A percentile compares a stretch with the other conserved stretches of the same genome.
phyloP scores from a whole-genome alignment of 2,329 filamentous ascomycete species.

The Pezicula rhizophila region DNA sequence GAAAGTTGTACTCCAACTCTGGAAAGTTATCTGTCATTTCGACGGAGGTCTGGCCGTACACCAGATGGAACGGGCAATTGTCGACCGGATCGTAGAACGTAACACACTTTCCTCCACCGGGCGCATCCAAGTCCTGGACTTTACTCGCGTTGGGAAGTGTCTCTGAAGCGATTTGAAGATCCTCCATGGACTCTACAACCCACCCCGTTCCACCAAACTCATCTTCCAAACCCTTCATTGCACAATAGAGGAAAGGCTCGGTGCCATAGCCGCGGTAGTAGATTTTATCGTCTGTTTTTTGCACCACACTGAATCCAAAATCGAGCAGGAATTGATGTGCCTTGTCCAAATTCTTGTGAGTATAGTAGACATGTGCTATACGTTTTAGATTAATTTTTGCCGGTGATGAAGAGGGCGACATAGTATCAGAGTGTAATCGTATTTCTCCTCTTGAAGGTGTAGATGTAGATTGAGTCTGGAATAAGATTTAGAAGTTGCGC shows the following conservation, averaged over 20 bases:
- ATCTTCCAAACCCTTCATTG: constrained; percentile 39
- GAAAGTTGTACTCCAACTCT: constrained; percentile 40
- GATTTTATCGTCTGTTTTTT: constrained; percentile 31
- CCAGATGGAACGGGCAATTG: constrained; percentile 50
- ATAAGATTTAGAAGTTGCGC: too few relatives aligned
- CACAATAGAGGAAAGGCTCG: constrained; percentile 54
- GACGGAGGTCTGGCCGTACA: constrained; percentile 44
- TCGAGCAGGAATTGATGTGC: constrained; percentile 19
- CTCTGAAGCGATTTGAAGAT: constrained; percentile 43
- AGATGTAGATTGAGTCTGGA: neutral
- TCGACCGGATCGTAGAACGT: constrained; percentile 46
- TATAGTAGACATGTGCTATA: constrained; percentile 22
- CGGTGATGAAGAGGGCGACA: constrained; percentile 21
- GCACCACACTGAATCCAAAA: constrained; percentile 15
- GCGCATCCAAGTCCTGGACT: constrained; percentile 46
- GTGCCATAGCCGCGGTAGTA: constrained; percentile 57
- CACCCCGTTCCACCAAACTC: constrained; percentile 53
- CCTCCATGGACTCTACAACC: constrained; percentile 48
- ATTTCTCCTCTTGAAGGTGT: neutral
- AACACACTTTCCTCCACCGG: constrained; percentile 47
- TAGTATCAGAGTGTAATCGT: neutral
- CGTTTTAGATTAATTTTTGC: constrained; percentile 24
- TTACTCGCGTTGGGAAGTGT: constrained; percentile 39
- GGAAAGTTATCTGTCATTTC: constrained; percentile 33
- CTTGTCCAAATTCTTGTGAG: constrained; percentile 15